phyloP scores from a whole-genome alignment of 2,329 filamentous ascomycete genomes.

The Claviceps maximensis region DNA sequence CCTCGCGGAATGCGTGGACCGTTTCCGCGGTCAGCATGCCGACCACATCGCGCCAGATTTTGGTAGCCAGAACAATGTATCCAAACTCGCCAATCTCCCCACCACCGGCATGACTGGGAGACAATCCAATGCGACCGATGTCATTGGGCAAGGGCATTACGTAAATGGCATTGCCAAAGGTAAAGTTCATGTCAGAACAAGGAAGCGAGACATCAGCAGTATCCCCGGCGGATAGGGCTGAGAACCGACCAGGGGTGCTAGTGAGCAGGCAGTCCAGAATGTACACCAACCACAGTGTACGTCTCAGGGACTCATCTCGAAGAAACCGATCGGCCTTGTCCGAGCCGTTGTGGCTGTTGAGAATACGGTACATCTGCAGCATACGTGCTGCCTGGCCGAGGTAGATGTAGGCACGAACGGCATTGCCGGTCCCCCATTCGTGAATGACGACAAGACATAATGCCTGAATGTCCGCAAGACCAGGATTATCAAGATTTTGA shows the following conservation, averaged over 20 bases:
- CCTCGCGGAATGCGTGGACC: constrained; percentile 38
- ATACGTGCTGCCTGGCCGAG: constrained; percentile 50
- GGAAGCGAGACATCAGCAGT: constrained; percentile 42
- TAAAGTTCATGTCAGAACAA: constrained; percentile 49
- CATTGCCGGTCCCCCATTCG: constrained; percentile 49
- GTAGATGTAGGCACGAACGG: constrained; percentile 49
- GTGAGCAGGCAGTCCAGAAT: constrained; percentile 50
- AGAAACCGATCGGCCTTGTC: constrained; percentile 45
- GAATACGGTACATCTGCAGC: constrained; percentile 50
- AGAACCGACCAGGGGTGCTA: constrained; percentile 46
- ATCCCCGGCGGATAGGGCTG: constrained; percentile 41
- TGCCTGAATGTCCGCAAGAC: constrained; percentile 47
- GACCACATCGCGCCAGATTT: constrained; percentile 48
- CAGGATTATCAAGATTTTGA: constrained; percentile 45
- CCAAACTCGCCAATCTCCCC: constrained; percentile 48
- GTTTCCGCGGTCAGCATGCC: constrained; percentile 45
- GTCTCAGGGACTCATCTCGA: constrained; percentile 47
- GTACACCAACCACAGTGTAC: constrained; percentile 49
- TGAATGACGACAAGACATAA: constrained; percentile 48
- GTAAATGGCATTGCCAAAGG: constrained; percentile 45
- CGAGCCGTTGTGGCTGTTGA: constrained; percentile 39
- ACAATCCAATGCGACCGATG: constrained; percentile 20
- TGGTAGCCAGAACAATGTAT: constrained; percentile 46
- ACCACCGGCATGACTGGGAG: constrained; percentile 25
- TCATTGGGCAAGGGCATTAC: constrained; percentile 41